A percentile compares a stretch with the other conserved stretches of the same genome.
Conservation (phyloP, 768 basidiomycete genomes). For the Daedaleopsis sinensis region DNA sequence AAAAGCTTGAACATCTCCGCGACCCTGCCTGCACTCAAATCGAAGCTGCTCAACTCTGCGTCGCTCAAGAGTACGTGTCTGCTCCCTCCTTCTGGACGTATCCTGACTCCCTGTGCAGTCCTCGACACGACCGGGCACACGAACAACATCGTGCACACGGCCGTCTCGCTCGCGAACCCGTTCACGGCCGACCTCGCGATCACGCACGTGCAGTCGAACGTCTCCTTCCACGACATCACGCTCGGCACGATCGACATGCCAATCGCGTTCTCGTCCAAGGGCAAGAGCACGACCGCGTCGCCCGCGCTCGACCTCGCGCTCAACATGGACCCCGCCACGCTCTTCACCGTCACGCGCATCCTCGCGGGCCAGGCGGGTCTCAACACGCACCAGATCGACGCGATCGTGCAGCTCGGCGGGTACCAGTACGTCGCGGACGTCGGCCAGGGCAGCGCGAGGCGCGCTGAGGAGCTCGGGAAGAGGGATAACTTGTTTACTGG, state of each 20-base stretch:
- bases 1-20: conserved; percentile 57
- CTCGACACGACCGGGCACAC: conserved; percentile 62
- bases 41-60: conserved; percentile 57
- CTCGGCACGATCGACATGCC: conserved; percentile 62
- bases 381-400: conserved; percentile 62
- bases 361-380: conserved; percentile 68
- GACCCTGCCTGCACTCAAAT: conserved; percentile 61
- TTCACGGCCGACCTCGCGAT: conserved; percentile 64
- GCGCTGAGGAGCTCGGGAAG: conserved; percentile 28
- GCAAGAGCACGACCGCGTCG: conserved; percentile 57
- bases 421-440: conserved; percentile 50
- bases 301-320: conserved; percentile 62
- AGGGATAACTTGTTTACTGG: conserved; percentile 57
- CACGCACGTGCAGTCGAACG: conserved; percentile 59
- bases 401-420: conserved; percentile 68
- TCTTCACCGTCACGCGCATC: conserved; percentile 72
- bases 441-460: conserved; percentile 36
- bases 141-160: conserved; percentile 68
- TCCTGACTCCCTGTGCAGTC: conserved; percentile 37
- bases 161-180: conserved; percentile 64
- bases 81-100: not conserved
- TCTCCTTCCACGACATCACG: conserved; percentile 60
- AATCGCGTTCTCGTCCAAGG: conserved; percentile 52
- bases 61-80: conserved; percentile 38
- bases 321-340: conserved; percentile 67